phyloP scores from a whole-genome alignment of 2,329 filamentous ascomycete species.

The Tolypocladium ophioglossoides region DNA sequence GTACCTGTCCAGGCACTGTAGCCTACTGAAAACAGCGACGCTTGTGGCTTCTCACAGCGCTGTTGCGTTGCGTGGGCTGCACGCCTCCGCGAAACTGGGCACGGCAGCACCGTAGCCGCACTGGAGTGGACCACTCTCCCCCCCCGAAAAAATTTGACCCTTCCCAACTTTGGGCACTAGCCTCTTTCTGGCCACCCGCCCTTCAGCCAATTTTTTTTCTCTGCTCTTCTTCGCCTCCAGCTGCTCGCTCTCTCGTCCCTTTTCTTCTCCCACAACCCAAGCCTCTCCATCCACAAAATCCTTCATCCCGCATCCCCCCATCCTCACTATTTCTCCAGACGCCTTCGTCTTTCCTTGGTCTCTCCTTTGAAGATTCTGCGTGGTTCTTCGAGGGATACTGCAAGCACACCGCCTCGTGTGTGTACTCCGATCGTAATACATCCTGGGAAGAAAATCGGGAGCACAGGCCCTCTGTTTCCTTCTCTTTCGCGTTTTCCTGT shows the following conservation, averaged over 20 bases:
- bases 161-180: neutral
- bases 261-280: conserved; percentile 22
- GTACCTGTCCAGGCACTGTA: neutral
- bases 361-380: conserved; percentile 36
- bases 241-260: conserved; percentile 11
- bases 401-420: conserved; percentile 20
- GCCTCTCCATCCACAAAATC: conserved; percentile 17
- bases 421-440: conserved; percentile 16
- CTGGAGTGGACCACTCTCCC: neutral
- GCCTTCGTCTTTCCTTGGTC: conserved; percentile 29
- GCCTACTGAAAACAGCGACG: neutral
- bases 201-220: conserved; percentile 23
- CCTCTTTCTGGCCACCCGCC: conserved; percentile 7
- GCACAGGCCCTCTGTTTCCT: conserved; percentile 22
- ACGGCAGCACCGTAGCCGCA: conserved; percentile 1
- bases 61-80: neutral
- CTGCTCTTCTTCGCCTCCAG: conserved; percentile 18
- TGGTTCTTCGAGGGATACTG: conserved; percentile 29
- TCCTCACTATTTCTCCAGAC: conserved; percentile 18
- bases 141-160: conserved; percentile 5
- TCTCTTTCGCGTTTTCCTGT: conserved; percentile 18
- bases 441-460: conserved; percentile 19
- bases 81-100: neutral
- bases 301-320: conserved; percentile 18
- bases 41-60: neutral